These are phyloP conservation scores for Xerophyta viscosa DNA, from an alignment of 106 monocot species.

Conservation along the genomic window DNA sequence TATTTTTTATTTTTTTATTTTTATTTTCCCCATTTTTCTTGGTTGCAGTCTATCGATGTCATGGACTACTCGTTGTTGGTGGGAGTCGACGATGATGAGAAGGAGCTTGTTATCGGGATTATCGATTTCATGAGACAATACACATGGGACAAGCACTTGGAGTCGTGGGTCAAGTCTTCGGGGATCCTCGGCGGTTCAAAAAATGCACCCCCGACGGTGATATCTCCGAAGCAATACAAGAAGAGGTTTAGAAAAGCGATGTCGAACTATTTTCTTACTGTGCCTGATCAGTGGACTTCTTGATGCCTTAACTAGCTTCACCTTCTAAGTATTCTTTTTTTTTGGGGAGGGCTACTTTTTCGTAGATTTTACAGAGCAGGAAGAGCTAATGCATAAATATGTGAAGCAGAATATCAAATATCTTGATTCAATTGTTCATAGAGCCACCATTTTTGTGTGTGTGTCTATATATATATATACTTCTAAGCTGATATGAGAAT, in stretches of 20 bases:
- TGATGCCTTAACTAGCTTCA: slow-evolving; percentile 18
- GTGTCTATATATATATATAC: too few species aligned
- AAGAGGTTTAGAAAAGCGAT: slow-evolving; percentile 92
- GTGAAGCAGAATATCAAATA: background rate
- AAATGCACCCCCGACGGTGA: slow-evolving; percentile 65
- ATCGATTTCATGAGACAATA: slow-evolving; percentile 90
- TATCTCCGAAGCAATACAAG: slow-evolving; percentile 84
- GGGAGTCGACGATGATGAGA: slow-evolving; percentile 60
- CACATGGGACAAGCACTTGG: slow-evolving; percentile 94
- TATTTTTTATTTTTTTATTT: background rate
- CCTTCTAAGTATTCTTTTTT: background rate
- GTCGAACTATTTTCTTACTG: slow-evolving; percentile 76
- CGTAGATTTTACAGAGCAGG: background rate
- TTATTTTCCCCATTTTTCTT: background rate
- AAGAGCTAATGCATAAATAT: background rate
- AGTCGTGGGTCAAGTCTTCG: slow-evolving; percentile 87
- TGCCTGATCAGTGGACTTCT: slow-evolving; percentile 62
- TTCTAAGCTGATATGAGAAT: too few species aligned
- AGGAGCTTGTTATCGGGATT: slow-evolving; percentile 86
- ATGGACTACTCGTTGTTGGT: slow-evolving; percentile 96
- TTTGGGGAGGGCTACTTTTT: background rate
- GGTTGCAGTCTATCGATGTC: slow-evolving; percentile 61
- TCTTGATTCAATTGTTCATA: background rate
- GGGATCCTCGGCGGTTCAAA: slow-evolving; percentile 82
- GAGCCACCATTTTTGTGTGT: background rate